phyloP scores from a whole-genome alignment of 2,329 filamentous ascomycete genomes.

The Mycosphaerelloides madeirae region DNA sequence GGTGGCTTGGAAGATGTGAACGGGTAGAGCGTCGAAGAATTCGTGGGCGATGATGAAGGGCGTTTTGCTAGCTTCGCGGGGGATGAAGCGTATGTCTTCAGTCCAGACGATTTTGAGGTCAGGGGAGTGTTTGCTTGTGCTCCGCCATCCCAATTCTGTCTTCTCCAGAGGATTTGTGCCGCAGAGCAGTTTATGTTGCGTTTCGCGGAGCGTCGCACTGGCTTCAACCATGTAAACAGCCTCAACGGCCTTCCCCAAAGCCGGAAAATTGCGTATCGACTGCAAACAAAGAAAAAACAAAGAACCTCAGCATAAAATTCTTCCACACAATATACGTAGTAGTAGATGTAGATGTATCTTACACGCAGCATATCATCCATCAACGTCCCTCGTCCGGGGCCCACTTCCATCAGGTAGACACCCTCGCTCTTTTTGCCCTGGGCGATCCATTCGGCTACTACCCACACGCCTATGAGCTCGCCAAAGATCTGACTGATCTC shows the following conservation, averaged over 20 bases:
- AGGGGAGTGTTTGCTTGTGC: conserved; percentile 68
- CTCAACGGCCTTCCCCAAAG: conserved; percentile 70
- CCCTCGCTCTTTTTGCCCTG: conserved; percentile 71
- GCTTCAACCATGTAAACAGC: conserved; percentile 93
- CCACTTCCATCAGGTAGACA: conserved; percentile 88
- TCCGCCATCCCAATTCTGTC: conserved; percentile 67
- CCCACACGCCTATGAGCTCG: conserved; percentile 89
- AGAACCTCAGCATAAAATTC: conserved; percentile 13
- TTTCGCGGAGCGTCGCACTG: conserved; percentile 68
- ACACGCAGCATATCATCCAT: conserved; percentile 96
- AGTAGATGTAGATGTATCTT: conserved; percentile 32
- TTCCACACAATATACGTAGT: neutral
- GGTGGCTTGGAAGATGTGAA: conserved; percentile 87
- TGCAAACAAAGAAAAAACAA: conserved; percentile 37
- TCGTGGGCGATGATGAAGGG: conserved; percentile 96
- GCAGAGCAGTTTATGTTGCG: conserved; percentile 79
- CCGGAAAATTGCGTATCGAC: conserved; percentile 80
- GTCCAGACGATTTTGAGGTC: conserved; percentile 78
- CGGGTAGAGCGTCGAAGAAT: conserved; percentile 96
- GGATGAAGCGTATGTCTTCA: conserved; percentile 80
- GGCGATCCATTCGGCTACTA: conserved; percentile 92
- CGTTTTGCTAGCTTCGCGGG: conserved; percentile 60
- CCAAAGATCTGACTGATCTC: conserved; percentile 98
- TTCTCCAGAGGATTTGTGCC: conserved; percentile 62
- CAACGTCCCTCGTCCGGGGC: conserved; percentile 86